Base-by-base conservation (phyloP, 495 filamentous ascomycete genomes). In the Penicillium arizonense region DNA sequence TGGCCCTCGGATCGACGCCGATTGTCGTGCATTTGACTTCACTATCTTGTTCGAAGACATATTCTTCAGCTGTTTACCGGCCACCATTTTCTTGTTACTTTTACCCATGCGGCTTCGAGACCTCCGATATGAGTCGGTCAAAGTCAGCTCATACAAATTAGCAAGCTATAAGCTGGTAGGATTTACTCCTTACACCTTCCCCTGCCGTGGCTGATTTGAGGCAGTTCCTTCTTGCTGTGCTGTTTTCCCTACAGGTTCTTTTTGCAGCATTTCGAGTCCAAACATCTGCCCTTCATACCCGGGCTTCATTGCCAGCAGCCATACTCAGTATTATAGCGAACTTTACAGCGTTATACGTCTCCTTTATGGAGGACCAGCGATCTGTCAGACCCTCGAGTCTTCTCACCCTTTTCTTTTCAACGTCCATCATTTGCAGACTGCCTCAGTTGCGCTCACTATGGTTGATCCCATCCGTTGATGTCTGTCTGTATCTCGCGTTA, bases 361-460 rank as follows among this genome's bases (percentile, higher is more conserved):
- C 64, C 23, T 62, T 62, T 28, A 33, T 69, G n/a, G 59, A 65
- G 43, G 61, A 69, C 56, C 65, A 67, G 39, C 55, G 59, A 6
- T 68, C 65, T 8, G 21, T 59, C 20, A 28, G 40, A 10, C 65
- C 65, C 14, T 69, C 65, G 0, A 58, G 60, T 36, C 36, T 65
- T 4, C 48, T 69, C 5, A 55, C 63, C 12, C 20, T 68, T 16
- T 69, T 65, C 49, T 62, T 66, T 35, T 62, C 65, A 12, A 23
- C 45, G 26, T 52, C 55, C 2, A 56, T 36, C 23, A 28, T 67
- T 21, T 47, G 61, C 16, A 21, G 20, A 34, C 47, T 68, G n/a
- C 57, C 65, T 0, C 53, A 47, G 33, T 49, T 68, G 5, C 61
- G 63, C 33, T 48, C 65, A 26, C 51, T 66, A 8, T 68, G 57